Base-by-base conservation (phyloP, 2,329 filamentous ascomycete genomes). In the Penicillium oxalicum region DNA sequence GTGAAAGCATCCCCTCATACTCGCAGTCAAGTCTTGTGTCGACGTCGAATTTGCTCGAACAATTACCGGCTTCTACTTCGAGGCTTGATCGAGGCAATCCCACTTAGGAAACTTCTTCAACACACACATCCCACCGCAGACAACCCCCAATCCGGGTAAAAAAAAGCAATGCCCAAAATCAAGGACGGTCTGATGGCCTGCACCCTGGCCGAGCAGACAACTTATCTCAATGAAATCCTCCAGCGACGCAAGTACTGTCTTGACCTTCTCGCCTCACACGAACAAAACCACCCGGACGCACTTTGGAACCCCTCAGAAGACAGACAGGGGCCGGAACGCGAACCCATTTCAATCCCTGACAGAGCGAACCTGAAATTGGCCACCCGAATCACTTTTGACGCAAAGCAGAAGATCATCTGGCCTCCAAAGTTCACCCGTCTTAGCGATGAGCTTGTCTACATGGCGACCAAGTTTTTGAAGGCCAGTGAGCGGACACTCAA, bases 371-470 rank as follows among this genome's bases (percentile, higher is more conserved):
- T 57, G 12, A 52, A 44, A 26, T 41, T 58, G 4, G 37, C 39
- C 26, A 28, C 33, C 1, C 28, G 25, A 7, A 1, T 51, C 7
- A 6, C 25, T 9, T 48, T 36, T 25, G 26, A 39, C 4, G 27
- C 46, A 4, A 40, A 26, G 7, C 40, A 44, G 38, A 40, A 40
- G 38, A 40, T 41, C 2, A 3, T 27, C 9, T 56, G 55, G 25
- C 56, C 56, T 7, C 56, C 54, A 0, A 7, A 34, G 0, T 44
- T 44, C 39, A 56, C 48, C 2, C 47, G 56, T n/a, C 56, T 58
- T 0, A 51, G 52, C 18, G 56, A 58, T 33, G 56, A 58, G 25
- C 33, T 52, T 4, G 52, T 57, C 4, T 58, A 57, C 24, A 46
- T 58, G 1, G 51, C 50, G 0, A 52, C 46, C 3, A 58, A 58